These are phyloP conservation scores for Crithidia expoeki DNA, from an alignment of 208 protist genomes.

Conservation along the genomic window DNA sequence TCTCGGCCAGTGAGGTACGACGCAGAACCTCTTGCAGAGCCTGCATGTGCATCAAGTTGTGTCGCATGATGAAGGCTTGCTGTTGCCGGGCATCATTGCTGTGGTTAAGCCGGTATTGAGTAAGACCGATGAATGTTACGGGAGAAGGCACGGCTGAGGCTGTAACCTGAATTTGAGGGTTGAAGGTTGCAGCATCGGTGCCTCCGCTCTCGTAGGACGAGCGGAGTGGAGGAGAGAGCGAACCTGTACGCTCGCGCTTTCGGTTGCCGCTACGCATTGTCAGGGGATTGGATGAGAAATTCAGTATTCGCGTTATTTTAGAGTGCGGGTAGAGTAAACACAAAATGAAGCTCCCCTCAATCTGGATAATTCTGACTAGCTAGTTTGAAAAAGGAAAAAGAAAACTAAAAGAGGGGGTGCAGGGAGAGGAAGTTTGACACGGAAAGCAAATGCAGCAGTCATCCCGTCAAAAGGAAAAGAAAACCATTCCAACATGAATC, in stretches of 20 bases:
- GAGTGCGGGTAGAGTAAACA: too few relatives aligned
- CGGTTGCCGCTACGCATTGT: constrained; percentile 14
- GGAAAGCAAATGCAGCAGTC: too few relatives aligned
- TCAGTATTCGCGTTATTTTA: too few relatives aligned
- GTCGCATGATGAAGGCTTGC: constrained; percentile 4
- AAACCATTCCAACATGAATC: too few relatives aligned
- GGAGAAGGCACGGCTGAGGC: not conserved
- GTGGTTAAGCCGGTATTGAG: constrained; percentile 3
- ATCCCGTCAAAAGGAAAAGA: too few relatives aligned
- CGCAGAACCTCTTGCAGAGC: constrained; percentile 69
- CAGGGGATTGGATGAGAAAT: not conserved
- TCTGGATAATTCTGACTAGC: too few relatives aligned
- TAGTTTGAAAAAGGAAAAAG: too few relatives aligned
- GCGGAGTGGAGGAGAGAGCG: constrained; percentile 20
- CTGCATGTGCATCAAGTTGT: constrained; percentile 38
- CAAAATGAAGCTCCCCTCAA: too few relatives aligned
- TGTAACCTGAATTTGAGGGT: too few relatives aligned
- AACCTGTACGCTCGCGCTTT: constrained; percentile 26
- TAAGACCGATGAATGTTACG: constrained; percentile 6
- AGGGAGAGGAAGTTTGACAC: too few relatives aligned
- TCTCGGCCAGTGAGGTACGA: constrained; percentile 70
- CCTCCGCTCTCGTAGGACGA: not conserved
- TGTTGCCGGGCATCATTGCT: not conserved
- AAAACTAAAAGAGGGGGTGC: too few relatives aligned
- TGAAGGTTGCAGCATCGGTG: not conserved